These are phyloP conservation scores for Cutaneotrichosporon sp. DNA, from an alignment of 1,284 basidiomycete genomes.

Conservation along the genomic window DNA sequence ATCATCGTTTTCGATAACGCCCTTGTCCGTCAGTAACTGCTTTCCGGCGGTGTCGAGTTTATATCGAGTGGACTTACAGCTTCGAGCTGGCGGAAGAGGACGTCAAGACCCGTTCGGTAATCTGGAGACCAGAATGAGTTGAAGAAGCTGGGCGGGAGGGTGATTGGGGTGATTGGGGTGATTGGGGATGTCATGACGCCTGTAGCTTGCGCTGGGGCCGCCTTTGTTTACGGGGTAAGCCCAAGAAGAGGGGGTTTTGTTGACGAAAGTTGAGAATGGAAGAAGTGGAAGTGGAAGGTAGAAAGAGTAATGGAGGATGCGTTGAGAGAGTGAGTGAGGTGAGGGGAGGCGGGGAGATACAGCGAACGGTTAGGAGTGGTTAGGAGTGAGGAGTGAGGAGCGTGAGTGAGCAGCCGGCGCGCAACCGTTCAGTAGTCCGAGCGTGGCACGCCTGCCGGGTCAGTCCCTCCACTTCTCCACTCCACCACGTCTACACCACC, in stretches of 20 bases:
- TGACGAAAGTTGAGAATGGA: not conserved
- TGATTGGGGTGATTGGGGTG: constrained; percentile 68
- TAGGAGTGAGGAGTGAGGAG: too few species aligned
- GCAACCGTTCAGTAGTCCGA: too few species aligned
- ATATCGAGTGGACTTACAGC: constrained; percentile 54
- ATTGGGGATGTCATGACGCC: not conserved
- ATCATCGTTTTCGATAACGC: constrained; percentile 66
- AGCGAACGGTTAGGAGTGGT: too few species aligned
- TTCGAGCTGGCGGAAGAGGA: constrained; percentile 69
- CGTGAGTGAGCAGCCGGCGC: too few species aligned
- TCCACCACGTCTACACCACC: too few species aligned
- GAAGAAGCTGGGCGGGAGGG: constrained; percentile 73
- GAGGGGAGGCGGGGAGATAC: too few species aligned
- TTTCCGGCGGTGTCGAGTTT: too few species aligned
- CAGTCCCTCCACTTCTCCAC: too few species aligned
- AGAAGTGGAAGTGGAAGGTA: not conserved
- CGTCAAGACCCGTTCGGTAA: constrained; percentile 72
- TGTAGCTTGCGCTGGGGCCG: too few species aligned
- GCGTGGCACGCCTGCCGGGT: too few species aligned
- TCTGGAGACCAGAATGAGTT: constrained; percentile 92
- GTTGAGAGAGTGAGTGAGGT: not conserved
- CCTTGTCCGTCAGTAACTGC: constrained; percentile 17
- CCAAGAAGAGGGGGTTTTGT: too few species aligned
- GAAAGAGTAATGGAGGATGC: not conserved
- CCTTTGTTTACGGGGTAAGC: too few species aligned